Base-by-base conservation (phyloP, 192 early-diverging fungal species). In the Mortierella alpina region DNA sequence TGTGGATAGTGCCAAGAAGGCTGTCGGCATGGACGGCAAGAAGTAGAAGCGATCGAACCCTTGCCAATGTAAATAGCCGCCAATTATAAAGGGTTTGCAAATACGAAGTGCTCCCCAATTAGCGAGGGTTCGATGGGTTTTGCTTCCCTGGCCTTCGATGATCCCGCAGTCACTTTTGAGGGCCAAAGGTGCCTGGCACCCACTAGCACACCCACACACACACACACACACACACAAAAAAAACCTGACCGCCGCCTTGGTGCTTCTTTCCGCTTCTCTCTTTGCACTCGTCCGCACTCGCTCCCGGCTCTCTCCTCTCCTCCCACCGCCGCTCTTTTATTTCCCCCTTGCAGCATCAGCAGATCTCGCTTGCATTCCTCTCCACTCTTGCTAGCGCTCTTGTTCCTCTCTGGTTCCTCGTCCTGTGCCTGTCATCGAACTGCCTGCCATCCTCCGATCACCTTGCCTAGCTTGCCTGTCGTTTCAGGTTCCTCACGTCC, bases 1-100 rank as follows among this genome's bases (percentile, higher is more conserved):
- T 2, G 68, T 78, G 6, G 75, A 78, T 47, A 39, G 62, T 8
- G 68, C 68, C 63, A 78, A 78, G 58, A 66, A 66, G 51, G 66
- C 64, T 9, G 63, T 66, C 18, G 69, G 76, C 48, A 66, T 66
- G 72, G 49, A 73, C 57, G 14, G 18, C 44, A 70, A 68, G 67
- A 52, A 70, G 22, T 23, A 48, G 14, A 17, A 18, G 20, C 11
- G 40, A 17, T 1, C 58, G 22, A 42, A 51, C 39, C 6, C 57
- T 41, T 20, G 39, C 59, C 17, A 56, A 46, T 44, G 20, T 6
- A 44, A 57, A 50, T 3, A 51, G 9, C 12, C 39, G 22, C 58
- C 13, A 51, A 5, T 23, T 10, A 9, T 52, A 18, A 23, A 53
- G 48, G 10, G 31, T 53, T 17, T 47, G 9, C 47, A 46, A 64